Conservation (phyloP, 208 protist genomes). For the Wallacemonas sp. region DNA sequence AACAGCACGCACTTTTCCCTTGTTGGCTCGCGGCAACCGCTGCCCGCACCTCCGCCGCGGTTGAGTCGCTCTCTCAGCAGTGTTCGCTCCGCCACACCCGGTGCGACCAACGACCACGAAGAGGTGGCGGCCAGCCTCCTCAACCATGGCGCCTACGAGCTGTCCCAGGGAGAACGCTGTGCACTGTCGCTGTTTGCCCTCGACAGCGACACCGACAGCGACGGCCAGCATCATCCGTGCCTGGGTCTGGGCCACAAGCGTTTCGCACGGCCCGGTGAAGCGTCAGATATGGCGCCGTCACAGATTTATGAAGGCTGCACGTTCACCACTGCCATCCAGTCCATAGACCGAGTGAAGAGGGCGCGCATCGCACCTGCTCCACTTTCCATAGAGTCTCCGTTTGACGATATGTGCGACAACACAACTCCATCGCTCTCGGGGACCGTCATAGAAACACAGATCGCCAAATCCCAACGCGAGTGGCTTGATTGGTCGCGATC, state of each 20-base stretch:
- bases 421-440: constrained; percentile 30
- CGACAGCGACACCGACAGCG: constrained; percentile 15
- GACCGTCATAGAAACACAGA: constrained; percentile 42
- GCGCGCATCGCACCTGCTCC: not conserved
- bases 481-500: constrained; percentile 22
- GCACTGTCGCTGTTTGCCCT: constrained; percentile 35
- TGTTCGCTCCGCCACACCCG: not conserved
- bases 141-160: constrained; percentile 5
- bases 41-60: too few relatives aligned
- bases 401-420: not conserved
- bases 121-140: not conserved
- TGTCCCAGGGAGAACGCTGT: constrained; percentile 32
- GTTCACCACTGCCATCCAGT: not conserved
- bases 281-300: not conserved
- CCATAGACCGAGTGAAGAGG: constrained; percentile 10
- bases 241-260: constrained; percentile 3
- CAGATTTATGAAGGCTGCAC: constrained; percentile 3
- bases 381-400: not conserved
- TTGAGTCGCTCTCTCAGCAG: not conserved
- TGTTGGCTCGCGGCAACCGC: not conserved
- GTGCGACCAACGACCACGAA: not conserved
- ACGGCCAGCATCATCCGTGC: too few relatives aligned
- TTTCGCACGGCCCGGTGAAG: not conserved
- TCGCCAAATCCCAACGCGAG: constrained; percentile 28
- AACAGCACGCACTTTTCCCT: not conserved